phyloP scores from a whole-genome alignment of 768 basidiomycete genomes.

The Daedaleopsis sinensis region DNA sequence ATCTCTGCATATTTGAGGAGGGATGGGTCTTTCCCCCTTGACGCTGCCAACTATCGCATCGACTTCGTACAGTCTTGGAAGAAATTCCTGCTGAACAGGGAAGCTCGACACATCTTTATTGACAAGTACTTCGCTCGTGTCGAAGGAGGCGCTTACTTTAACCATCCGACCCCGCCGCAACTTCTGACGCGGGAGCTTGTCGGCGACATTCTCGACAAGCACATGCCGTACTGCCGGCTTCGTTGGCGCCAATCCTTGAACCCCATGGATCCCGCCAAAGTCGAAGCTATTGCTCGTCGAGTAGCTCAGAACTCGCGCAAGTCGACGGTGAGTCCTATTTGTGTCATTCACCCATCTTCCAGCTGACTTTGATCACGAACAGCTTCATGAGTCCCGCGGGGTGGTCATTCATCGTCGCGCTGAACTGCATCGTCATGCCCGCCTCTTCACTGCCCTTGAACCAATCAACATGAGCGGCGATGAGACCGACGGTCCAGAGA shows the following conservation, averaged over 20 bases:
- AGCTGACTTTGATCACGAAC: too few species aligned
- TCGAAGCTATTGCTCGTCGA: too few species aligned
- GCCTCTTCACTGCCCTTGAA: not conserved
- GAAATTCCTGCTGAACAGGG: not conserved
- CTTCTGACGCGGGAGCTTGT: not conserved
- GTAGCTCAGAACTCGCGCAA: too few species aligned
- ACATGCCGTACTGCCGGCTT: too few species aligned
- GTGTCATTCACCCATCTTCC: too few species aligned
- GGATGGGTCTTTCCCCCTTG: too few species aligned
- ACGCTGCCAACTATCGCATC: not conserved
- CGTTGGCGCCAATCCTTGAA: too few species aligned
- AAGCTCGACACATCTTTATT: not conserved
- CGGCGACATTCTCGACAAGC: too few species aligned
- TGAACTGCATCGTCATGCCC: not conserved
- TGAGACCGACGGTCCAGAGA: slow-evolving; percentile 1
- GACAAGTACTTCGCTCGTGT: not conserved
- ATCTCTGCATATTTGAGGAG: too few species aligned
- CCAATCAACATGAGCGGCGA: slow-evolving; percentile 13
- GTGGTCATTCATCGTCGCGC: not conserved
- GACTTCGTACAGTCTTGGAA: not conserved
- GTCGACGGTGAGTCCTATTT: too few species aligned
- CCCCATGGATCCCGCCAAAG: too few species aligned
- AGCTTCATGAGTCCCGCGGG: not conserved
- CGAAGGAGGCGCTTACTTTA: slow-evolving; percentile 1
- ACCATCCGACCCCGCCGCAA: not conserved